Conservation (phyloP, 176 grass and related monocot genomes). For the Olyra latifolia region DNA sequence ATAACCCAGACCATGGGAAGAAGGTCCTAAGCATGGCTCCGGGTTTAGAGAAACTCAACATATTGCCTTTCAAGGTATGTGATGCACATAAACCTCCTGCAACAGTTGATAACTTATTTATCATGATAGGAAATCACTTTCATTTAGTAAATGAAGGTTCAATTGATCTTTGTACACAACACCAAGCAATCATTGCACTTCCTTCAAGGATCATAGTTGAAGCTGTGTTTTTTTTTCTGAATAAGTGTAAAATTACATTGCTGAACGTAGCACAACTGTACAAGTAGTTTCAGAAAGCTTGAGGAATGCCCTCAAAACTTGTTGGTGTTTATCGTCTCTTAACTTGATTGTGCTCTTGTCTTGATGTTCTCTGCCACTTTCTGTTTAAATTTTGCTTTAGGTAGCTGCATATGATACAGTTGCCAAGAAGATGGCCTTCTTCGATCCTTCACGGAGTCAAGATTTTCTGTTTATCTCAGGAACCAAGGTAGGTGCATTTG, state of each 20-base stretch:
- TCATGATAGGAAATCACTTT: constrained; percentile 1
- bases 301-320: not conserved
- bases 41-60: constrained; percentile 95
- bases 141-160: not conserved
- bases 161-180: not conserved
- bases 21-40: constrained; percentile 92
- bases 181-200: not conserved
- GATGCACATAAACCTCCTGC: not conserved
- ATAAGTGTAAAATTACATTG: not conserved
- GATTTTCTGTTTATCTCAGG: constrained; percentile 98
- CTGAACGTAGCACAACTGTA: not conserved
- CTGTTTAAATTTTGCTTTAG: constrained; percentile 34
- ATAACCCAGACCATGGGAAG: constrained; percentile 94
- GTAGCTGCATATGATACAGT: constrained; percentile 84
- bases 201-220: not conserved
- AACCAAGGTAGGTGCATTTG: constrained; percentile 69
- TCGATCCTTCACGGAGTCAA: constrained; percentile 83
- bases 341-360: not conserved
- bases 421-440: constrained; percentile 91
- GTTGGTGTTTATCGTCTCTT: not conserved
- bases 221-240: not conserved
- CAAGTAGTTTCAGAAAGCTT: not conserved
- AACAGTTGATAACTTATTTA: not conserved
- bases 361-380: not conserved
- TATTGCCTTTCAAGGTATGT: constrained; percentile 95